These are phyloP conservation scores for Plasmodium gallinaceum DNA, from an alignment of 169 alveolate species.

Conservation along the genomic window DNA sequence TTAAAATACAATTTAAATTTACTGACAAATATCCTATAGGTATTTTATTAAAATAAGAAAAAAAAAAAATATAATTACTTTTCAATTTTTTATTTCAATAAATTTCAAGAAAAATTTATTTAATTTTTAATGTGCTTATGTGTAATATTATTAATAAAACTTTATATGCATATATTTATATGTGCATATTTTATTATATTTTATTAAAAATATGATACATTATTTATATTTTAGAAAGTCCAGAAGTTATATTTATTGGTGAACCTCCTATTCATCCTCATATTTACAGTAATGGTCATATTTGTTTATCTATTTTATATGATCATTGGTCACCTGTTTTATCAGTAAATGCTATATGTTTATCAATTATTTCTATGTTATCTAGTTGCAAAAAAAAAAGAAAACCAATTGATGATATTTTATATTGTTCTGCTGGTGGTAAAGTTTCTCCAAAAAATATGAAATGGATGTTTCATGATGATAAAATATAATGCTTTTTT, in stretches of 20 bases:
- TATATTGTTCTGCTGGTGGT: slow-evolving; percentile 77
- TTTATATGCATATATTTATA: not conserved
- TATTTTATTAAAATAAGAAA: slow-evolving; percentile 8
- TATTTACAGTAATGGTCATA: slow-evolving; percentile 95
- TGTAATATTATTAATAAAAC: not conserved
- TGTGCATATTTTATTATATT: not conserved
- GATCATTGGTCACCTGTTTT: slow-evolving; percentile 84
- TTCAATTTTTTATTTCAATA: not conserved
- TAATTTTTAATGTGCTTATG: too few species aligned
- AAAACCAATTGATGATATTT: slow-evolving; percentile 78
- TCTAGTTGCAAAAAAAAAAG: slow-evolving; percentile 73
- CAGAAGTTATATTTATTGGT: slow-evolving; percentile 93
- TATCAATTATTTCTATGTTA: slow-evolving; percentile 82
- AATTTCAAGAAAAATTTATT: too few species aligned
- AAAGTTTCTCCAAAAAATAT: slow-evolving; percentile 76
- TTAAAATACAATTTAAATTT: slow-evolving; percentile 78
- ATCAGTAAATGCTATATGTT: slow-evolving; percentile 78
- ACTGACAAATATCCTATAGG: slow-evolving; percentile 81
- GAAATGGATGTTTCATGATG: slow-evolving; percentile 83
- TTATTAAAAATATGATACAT: slow-evolving; percentile 3
- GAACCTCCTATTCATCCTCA: slow-evolving; percentile 95
- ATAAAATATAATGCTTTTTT: slow-evolving; percentile 49
- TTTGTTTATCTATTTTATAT: slow-evolving; percentile 92
- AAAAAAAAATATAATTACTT: too few species aligned
- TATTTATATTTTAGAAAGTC: slow-evolving; percentile 89